Evolutionary conservation across 306 rosid genomes (phyloP), one percentile per base, ranked within the genome.

Genomic region (Lathyrus tuberosus): DNA sequence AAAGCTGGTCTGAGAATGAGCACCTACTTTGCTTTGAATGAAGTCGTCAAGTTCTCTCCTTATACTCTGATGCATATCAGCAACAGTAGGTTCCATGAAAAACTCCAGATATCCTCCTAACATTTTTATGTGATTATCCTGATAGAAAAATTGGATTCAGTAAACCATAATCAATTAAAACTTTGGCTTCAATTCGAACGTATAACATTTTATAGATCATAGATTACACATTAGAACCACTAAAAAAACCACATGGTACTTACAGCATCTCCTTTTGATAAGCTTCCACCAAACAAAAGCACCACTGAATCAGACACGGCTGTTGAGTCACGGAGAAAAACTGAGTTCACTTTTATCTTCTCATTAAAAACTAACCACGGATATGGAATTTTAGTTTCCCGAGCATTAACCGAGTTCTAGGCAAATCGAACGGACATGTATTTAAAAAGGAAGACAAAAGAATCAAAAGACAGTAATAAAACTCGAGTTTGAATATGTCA

Each of bases 281-380:
- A 78, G 79, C 80, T 83, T 76, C 99, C 99, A 69, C 99, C 99
- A 82, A 95, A 89, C 26, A 95, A 84, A 71, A 95, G 99, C 69
- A 91, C 74, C 73, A 78, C 70, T 7, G 99, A 88, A 80, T 94
- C 99, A 76, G 90, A 80, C 48, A 94, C 88, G 42, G 91, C 99
- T 58, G 99, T 91, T 56, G 99, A 88, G 84, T 94, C 99, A 53
- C 96, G 97, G 71, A 94, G 92, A 66, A 94, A 91, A 79, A 94
- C 85, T 33, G 99, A 91, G 84, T 94, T 91, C 88, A 94, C 97
- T 84, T 91, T 94, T 68, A 94, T 80, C 85, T 94, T 94, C 87
- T 91, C 97, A 37, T 95, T 95, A 70, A 95, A 95, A 82, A 95
- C 87, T 44, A 95, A 83, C 99, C 99, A 95, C 24, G 99, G 96